Percentiles rank a stretch among this genome's conserved stretches.
phyloP scores from a whole-genome alignment of 768 basidiomycete genomes.

The Hygrocybe coccinea region DNA sequence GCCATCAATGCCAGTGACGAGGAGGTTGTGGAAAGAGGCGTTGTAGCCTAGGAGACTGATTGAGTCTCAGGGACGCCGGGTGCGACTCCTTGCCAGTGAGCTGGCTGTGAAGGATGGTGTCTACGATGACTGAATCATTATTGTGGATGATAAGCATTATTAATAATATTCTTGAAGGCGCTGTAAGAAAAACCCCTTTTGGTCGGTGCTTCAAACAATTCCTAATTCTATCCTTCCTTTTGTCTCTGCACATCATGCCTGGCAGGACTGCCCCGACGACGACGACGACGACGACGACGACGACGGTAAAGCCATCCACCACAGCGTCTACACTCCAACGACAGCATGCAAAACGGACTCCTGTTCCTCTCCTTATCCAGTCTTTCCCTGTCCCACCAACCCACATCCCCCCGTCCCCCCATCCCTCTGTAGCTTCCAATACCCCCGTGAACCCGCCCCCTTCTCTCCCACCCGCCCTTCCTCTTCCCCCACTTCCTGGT shows the following conservation, averaged over 20 bases:
- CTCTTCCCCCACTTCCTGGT: conserved; percentile 64
- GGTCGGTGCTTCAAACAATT: too few species aligned
- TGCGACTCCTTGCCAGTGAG: too few species aligned
- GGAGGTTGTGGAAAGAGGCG: too few species aligned
- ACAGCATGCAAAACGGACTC: not conserved
- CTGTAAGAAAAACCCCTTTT: too few species aligned
- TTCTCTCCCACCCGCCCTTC: conserved; percentile 50
- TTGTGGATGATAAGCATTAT: too few species aligned
- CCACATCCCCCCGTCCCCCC: conserved; percentile 35
- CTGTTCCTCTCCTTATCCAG: conserved; percentile 30
- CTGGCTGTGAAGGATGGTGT: too few species aligned
- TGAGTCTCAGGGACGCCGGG: too few species aligned
- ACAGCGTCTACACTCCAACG: not conserved
- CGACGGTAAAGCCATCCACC: not conserved
- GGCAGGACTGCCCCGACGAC: too few species aligned
- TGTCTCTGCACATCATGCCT: not conserved
- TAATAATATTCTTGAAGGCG: too few species aligned
- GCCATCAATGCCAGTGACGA: too few species aligned
- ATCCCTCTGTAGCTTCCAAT: conserved; percentile 21
- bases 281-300: not conserved
- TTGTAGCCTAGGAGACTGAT: too few species aligned
- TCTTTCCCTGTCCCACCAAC: conserved; percentile 41
- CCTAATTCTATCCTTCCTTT: not conserved
- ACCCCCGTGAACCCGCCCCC: conserved; percentile 50
- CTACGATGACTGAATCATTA: too few species aligned